Evolutionary conservation across 1,139 yeast species (phyloP).

Genomic region (Kluyveromyces sp.): DNA sequence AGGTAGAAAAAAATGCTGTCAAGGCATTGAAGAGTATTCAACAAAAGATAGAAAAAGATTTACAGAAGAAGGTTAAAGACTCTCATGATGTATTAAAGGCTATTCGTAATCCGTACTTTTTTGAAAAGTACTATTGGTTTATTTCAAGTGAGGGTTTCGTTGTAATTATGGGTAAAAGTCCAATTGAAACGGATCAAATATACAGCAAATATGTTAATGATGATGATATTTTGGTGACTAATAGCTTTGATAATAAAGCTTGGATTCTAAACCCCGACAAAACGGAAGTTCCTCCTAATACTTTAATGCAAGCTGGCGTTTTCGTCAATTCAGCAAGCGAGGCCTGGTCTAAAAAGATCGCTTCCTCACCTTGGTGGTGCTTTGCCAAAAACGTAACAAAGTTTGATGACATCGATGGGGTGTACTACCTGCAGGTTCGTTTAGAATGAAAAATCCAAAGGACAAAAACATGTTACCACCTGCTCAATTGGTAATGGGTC

Average conservation of each 20-base stretch:
- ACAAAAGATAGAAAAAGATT: conserved; percentile 64
- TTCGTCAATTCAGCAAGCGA: conserved; percentile 72
- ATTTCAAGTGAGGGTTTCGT: conserved; percentile 81
- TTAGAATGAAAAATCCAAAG: conserved; percentile 46
- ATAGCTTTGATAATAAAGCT: conserved; percentile 63
- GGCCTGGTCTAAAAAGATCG: conserved; percentile 84
- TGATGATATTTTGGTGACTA: conserved; percentile 71
- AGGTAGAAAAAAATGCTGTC: conserved; percentile 71
- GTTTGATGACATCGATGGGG: conserved; percentile 53
- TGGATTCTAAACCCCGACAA: conserved; percentile 65
- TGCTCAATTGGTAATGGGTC: conserved; percentile 79
- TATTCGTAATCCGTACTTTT: conserved; percentile 73
- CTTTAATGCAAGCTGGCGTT: conserved; percentile 85
- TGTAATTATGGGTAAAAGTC: conserved; percentile 81
- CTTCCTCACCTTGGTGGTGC: conserved; percentile 80
- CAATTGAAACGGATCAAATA: conserved; percentile 74
- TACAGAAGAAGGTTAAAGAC: conserved; percentile 57
- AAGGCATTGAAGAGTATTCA: conserved; percentile 83
- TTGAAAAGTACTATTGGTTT: conserved; percentile 93
- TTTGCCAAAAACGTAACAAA: conserved; percentile 60
- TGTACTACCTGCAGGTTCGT: conserved; percentile 56
- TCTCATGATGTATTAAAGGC: conserved; percentile 57
- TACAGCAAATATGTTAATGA: conserved; percentile 68
- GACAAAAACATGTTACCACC: conserved; percentile 69
- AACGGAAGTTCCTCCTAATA: conserved; percentile 59